Base-by-base conservation (phyloP, 495 filamentous ascomycete genomes). In the Viridothelium virens region DNA sequence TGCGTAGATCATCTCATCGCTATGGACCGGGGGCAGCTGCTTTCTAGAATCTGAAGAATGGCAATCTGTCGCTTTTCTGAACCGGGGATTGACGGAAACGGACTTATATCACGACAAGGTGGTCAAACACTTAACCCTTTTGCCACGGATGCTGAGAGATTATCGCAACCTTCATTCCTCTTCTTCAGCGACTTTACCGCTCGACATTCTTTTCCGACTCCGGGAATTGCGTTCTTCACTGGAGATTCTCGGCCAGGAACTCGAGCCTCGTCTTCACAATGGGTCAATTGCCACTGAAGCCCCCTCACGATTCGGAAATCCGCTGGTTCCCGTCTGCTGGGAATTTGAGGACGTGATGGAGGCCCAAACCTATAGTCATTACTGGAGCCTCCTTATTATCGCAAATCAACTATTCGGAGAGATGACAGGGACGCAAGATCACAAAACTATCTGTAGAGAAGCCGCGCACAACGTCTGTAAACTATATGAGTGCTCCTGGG, bases 21-120 rank as follows among this genome's bases (percentile, higher is more conserved):
- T 59, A 2, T 59, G 53, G 53, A 59, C 3, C 36, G 53, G 53
- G 10, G 36, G 25, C 6, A 9, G 25, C 31, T 59, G 53, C 18
- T 59, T 59, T 36, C 14, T 59, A 14, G 53, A 59, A 31, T 59
- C 53, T 7, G 31, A 59, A 36, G 53, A 59, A 36, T 59, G 53
- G 53, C 53, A 59, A 36, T 18, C 53, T 14, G 53, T 36, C 6
- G 53, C 53, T 34, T 59, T 59, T 36, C 11, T 36, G 2, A 14
- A 59, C 31, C 31, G 36, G 25, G 31, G 25, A 10, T 14, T 59
- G 14, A 59, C 53, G 5, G 53, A 59, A 33, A 59, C 53, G 2
- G 53, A 10, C 18, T 9, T 59, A 36, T 36, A 7, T 10, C 53
- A 34, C 5, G 31, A 59, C 2, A 33, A 14, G 31, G 53, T 59